Conservation (phyloP, 768 basidiomycete genomes). For the Coprinopsis sp. region DNA sequence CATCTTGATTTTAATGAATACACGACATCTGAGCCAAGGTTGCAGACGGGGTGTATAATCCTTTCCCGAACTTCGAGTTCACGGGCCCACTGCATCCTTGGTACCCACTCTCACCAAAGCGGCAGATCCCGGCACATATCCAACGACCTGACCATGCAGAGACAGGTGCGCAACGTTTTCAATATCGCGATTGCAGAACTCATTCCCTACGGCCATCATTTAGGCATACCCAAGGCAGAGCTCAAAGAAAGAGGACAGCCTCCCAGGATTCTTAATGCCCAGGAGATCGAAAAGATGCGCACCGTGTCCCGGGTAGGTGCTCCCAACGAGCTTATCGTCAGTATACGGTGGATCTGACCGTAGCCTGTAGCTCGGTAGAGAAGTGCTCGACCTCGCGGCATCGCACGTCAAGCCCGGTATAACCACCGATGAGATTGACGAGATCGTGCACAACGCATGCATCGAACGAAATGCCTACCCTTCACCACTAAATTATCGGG, state of each 20-base stretch:
- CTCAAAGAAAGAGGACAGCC: conserved; percentile 52
- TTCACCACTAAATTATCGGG: conserved; percentile 86
- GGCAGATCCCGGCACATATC: conserved; percentile 79
- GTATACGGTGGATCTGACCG: not conserved
- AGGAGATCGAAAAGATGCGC: conserved; percentile 89
- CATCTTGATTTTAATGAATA: not conserved
- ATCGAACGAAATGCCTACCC: conserved; percentile 92
- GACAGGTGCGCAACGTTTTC: conserved; percentile 31
- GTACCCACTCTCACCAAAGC: conserved; percentile 82
- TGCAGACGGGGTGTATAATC: conserved; percentile 73
- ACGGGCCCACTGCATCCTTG: conserved; percentile 76
- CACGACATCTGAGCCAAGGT: not conserved
- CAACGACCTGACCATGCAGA: conserved; percentile 84
- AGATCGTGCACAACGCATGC: conserved; percentile 86
- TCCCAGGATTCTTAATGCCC: conserved; percentile 57
- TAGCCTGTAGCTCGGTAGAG: conserved; percentile 64
- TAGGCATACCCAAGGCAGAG: conserved; percentile 62
- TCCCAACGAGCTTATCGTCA: not conserved
- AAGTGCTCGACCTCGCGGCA: conserved; percentile 92
- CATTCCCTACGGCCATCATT: too few relatives aligned
- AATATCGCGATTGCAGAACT: too few relatives aligned
- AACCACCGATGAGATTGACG: conserved; percentile 93
- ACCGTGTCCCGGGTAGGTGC: conserved; percentile 73
- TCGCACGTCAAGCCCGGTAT: conserved; percentile 84
- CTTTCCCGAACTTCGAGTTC: conserved; percentile 71